phyloP scores from a whole-genome alignment of 192 early-diverging fungal species.

The Obelidium mucronatum region DNA sequence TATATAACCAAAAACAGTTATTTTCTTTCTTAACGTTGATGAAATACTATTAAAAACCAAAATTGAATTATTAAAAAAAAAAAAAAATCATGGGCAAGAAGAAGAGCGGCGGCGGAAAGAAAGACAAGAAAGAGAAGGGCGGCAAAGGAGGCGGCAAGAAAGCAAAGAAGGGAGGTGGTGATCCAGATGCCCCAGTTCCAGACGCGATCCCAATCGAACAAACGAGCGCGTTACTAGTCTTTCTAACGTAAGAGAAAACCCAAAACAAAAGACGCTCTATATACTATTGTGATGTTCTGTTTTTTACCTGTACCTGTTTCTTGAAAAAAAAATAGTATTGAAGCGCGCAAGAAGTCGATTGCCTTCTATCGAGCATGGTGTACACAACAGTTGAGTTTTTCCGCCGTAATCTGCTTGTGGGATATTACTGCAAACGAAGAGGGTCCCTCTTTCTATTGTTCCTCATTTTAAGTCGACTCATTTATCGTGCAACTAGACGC shows the following conservation, averaged over 20 bases:
- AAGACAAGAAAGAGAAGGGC: conserved; percentile 11
- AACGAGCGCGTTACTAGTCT: conserved; percentile 4
- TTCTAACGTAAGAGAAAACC: background rate
- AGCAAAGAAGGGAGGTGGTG: background rate
- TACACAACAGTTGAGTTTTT: conserved; percentile 13
- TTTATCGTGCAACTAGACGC: conserved; percentile 5
- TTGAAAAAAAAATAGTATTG: conserved; percentile 6
- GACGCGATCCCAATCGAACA: conserved; percentile 23
- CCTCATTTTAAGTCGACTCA: background rate
- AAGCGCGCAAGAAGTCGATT: conserved; percentile 21
- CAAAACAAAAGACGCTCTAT: background rate
- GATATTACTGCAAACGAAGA: no score
- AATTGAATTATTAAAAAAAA: no score
- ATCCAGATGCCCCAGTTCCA: conserved; percentile 1
- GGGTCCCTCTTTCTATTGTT: no score
- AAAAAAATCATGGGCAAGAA: background rate
- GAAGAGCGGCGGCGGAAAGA: conserved; percentile 3
- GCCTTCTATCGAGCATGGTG: conserved; percentile 30
- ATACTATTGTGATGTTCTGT: background rate
- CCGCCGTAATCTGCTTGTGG: no score
- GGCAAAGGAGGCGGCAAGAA: background rate
- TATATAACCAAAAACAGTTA: no score
- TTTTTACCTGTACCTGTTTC: background rate
- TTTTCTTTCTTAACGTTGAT: no score
- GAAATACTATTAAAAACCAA: no score